phyloP scores from a whole-genome alignment of 306 rosid species.

The Sphenostylis stenocarpa region DNA sequence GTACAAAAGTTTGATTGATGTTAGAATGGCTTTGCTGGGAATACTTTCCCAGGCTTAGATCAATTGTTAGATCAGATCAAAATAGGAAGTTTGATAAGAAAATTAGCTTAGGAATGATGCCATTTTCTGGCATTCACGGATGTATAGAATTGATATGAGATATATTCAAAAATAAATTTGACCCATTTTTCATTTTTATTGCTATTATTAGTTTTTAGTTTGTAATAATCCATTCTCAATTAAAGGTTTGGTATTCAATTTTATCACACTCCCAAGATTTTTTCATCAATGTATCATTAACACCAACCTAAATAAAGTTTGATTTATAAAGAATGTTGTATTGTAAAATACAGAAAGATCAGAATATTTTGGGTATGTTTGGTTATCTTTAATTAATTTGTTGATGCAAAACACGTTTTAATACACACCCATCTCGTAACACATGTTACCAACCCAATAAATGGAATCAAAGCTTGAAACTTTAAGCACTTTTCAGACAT shows the following conservation, averaged over 20 bases:
- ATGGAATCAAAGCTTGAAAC: neutral
- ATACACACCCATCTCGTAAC: too few relatives aligned
- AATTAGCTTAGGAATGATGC: neutral
- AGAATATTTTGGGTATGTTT: too few relatives aligned
- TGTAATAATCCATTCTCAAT: too few relatives aligned
- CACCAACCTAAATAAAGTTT: too few relatives aligned
- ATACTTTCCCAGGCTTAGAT: slow-evolving; percentile 41
- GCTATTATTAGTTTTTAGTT: neutral
- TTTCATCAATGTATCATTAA: too few relatives aligned
- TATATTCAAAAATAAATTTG: slow-evolving; percentile 6
- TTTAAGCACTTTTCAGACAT: neutral
- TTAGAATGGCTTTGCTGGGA: slow-evolving; percentile 50
- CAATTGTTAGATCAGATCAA: neutral
- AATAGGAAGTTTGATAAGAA: slow-evolving; percentile 17
- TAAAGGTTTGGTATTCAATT: too few relatives aligned
- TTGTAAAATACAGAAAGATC: too few relatives aligned
- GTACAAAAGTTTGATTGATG: slow-evolving; percentile 42
- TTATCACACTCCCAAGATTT: too few relatives aligned
- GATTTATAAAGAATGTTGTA: too few relatives aligned
- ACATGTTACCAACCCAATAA: too few relatives aligned
- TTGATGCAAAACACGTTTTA: too few relatives aligned
- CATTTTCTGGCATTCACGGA: neutral
- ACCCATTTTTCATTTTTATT: neutral
- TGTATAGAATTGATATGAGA: slow-evolving; percentile 20
- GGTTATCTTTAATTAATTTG: too few relatives aligned